These are phyloP conservation scores for Aureobasidium sp. DNA, from an alignment of 2,329 filamentous ascomycete genomes.

Conservation along the genomic window DNA sequence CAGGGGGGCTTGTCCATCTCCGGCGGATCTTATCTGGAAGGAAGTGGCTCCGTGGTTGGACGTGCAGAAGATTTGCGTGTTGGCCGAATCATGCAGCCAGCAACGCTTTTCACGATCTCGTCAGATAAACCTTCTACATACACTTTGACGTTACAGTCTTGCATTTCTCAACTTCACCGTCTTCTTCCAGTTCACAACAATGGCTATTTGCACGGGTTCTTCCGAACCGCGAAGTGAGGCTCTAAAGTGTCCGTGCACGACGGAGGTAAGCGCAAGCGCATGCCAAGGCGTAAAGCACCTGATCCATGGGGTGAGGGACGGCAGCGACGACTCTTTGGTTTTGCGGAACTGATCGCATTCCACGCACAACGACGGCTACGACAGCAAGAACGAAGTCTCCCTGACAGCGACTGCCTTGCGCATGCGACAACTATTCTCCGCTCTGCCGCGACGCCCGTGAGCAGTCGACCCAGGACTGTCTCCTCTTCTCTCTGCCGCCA, in stretches of 20 bases:
- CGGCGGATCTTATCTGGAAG: constrained; percentile 2
- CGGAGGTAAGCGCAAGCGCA: not conserved
- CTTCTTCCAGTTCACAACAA: not conserved
- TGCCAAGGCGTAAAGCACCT: not conserved
- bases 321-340: not conserved
- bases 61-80: not conserved
- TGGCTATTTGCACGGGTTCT: not conserved
- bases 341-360: constrained; percentile 3
- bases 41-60: not conserved
- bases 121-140: rapidly evolving
- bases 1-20: not conserved
- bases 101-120: not conserved
- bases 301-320: not conserved
- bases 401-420: not conserved
- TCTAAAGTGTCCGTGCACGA: not conserved
- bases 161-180: not conserved
- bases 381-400: not conserved
- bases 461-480: constrained; percentile 6
- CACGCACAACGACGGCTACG: not conserved
- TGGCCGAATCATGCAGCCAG: not conserved
- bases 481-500: not conserved
- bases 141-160: not conserved
- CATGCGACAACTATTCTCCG: not conserved
- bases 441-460: constrained; percentile 2
- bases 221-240: not conserved